These are phyloP conservation scores for Penicillium longicatenatum DNA, from an alignment of 495 filamentous ascomycete genomes.

Conservation along the genomic window DNA sequence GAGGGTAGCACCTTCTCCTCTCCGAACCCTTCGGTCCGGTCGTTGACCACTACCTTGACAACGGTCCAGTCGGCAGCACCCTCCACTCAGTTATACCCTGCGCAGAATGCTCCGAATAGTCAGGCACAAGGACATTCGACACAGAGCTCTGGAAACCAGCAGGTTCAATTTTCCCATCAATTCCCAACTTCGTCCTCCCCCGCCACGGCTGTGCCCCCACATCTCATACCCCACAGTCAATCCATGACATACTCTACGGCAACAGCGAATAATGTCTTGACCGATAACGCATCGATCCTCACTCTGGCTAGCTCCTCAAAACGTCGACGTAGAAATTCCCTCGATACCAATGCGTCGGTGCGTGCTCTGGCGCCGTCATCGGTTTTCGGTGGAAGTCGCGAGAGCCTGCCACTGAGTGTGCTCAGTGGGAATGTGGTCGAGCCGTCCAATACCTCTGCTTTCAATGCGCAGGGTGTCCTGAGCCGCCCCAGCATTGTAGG, in stretches of 20 bases:
- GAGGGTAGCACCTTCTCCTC: constrained; percentile 90
- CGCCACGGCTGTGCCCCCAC: constrained; percentile 77
- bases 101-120: constrained; percentile 42
- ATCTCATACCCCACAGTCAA: constrained; percentile 68
- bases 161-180: constrained; percentile 81
- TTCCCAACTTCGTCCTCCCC: constrained; percentile 69
- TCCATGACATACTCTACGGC: constrained; percentile 84
- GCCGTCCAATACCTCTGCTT: constrained; percentile 49
- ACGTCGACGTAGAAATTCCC: constrained; percentile 78
- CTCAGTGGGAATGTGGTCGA: constrained; percentile 76
- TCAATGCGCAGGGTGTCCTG: constrained; percentile 50
- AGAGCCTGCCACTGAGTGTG: constrained; percentile 85
- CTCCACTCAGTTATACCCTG: constrained; percentile 58
- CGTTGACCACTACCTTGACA: constrained; percentile 90
- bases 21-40: constrained; percentile 86
- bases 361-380: constrained; percentile 91
- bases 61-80: constrained; percentile 89
- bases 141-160: constrained; percentile 51
- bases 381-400: constrained; percentile 84
- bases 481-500: constrained; percentile 59
- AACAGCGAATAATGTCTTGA: constrained; percentile 88
- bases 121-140: constrained; percentile 47
- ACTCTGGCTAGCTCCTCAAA: constrained; percentile 97
- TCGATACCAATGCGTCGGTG: constrained; percentile 95
- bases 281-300: constrained; percentile 93